Evolutionary conservation across 352 stramenopile genomes (phyloP).

Genomic region (Phytophthora pluvialis): DNA sequence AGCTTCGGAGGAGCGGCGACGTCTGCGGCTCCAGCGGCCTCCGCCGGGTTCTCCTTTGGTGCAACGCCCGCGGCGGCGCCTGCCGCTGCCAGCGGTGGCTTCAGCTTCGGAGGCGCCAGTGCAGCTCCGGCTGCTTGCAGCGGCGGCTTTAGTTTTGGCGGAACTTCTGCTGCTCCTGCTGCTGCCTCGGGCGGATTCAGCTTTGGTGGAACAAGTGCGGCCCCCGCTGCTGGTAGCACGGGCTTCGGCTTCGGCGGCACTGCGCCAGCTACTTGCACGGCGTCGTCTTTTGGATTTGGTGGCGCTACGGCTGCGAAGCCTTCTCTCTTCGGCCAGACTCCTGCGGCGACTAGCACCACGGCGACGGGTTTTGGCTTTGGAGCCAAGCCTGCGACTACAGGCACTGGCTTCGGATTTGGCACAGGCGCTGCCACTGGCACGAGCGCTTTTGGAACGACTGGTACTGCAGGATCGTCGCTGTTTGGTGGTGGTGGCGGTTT

Average conservation of each 20-base stretch:
- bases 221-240: slow-evolving; percentile 21
- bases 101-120: slow-evolving; percentile 45
- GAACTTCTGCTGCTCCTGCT: slow-evolving; percentile 21
- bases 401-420: slow-evolving; percentile 44
- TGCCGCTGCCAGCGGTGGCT: slow-evolving; percentile 36
- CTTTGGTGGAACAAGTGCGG: slow-evolving; percentile 31
- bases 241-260: slow-evolving; percentile 55
- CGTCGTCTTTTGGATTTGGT: slow-evolving; percentile 46
- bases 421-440: slow-evolving; percentile 31
- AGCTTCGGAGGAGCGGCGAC: slow-evolving; percentile 35
- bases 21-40: slow-evolving; percentile 25
- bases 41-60: slow-evolving; percentile 65
- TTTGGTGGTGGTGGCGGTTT: slow-evolving; percentile 47
- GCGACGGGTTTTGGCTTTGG: slow-evolving; percentile 45
- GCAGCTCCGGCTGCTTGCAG: slow-evolving; percentile 32
- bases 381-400: slow-evolving; percentile 28
- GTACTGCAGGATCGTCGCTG: slow-evolving; percentile 32
- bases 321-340: slow-evolving; percentile 55
- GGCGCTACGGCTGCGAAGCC: slow-evolving; percentile 44
- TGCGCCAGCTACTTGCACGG: slow-evolving; percentile 26
- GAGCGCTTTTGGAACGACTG: slow-evolving; percentile 22
- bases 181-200: slow-evolving; percentile 36
- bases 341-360: slow-evolving; percentile 32
- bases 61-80: slow-evolving; percentile 31
- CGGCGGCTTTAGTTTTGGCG: slow-evolving; percentile 35